Conservation (phyloP, 768 basidiomycete species). For the Termitomyces sp. region DNA sequence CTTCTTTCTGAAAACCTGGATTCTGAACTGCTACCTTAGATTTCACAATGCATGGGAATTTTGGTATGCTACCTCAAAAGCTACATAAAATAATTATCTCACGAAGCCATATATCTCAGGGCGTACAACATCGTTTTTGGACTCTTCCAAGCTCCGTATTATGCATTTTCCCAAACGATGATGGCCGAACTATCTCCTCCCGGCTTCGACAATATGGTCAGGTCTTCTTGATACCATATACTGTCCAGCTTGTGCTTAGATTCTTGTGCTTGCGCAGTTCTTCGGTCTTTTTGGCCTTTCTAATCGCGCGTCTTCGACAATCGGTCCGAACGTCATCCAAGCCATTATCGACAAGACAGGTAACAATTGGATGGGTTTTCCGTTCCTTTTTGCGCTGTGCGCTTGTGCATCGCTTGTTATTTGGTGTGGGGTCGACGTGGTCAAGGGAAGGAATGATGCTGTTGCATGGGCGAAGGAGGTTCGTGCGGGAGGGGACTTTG, state of each 20-base stretch:
- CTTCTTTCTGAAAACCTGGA: not conserved
- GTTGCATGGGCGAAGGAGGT: slow-evolving; percentile 43
- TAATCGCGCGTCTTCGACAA: slow-evolving; percentile 78
- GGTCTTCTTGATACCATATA: not conserved
- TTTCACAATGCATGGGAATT: slow-evolving; percentile 87
- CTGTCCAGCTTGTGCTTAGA: not conserved
- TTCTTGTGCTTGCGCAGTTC: slow-evolving; percentile 40
- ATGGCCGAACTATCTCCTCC: slow-evolving; percentile 87
- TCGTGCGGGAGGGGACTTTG: not conserved
- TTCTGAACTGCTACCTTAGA: slow-evolving; percentile 18
- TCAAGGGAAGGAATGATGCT: slow-evolving; percentile 58
- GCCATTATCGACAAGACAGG: slow-evolving; percentile 70
- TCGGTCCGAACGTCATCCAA: slow-evolving; percentile 82
- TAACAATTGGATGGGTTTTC: slow-evolving; percentile 80
- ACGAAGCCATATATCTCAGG: slow-evolving; percentile 27
- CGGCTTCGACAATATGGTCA: slow-evolving; percentile 75
- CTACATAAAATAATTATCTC: too few relatives aligned
- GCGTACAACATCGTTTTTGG: slow-evolving; percentile 78
- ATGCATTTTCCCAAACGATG: slow-evolving; percentile 82
- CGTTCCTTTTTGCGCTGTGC: slow-evolving; percentile 76
- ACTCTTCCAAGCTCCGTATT: slow-evolving; percentile 82
- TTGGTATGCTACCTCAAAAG: slow-evolving; percentile 42
- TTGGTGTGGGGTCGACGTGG: slow-evolving; percentile 68
- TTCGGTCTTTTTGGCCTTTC: slow-evolving; percentile 85
- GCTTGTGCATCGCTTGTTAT: slow-evolving; percentile 61